Evolutionary conservation across 2,329 filamentous ascomycete genomes (phyloP).

Genomic region (Sporothrix euskadiensis): DNA sequence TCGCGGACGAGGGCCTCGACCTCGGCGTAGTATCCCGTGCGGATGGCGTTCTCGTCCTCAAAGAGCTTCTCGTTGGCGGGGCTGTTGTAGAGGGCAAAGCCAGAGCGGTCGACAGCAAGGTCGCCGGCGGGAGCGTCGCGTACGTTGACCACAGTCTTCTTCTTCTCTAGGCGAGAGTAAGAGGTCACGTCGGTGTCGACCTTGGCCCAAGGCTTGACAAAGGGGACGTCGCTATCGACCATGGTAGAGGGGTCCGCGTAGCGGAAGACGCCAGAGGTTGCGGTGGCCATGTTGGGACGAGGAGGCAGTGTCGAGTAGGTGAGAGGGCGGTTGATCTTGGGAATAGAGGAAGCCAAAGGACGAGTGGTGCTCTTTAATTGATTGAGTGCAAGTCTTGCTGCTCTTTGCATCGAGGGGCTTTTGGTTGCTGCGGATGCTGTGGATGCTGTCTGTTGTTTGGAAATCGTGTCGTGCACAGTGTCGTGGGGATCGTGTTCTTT

Average conservation of each 20-base stretch:
- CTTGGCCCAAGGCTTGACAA: constrained; percentile 62
- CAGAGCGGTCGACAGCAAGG: constrained; percentile 59
- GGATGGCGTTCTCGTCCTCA: constrained; percentile 56
- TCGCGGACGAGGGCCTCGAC: constrained; percentile 58
- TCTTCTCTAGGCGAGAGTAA: constrained; percentile 49
- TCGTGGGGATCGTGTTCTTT: neutral
- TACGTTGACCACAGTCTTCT: constrained; percentile 55
- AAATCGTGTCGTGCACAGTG: neutral
- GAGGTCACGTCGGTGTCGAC: constrained; percentile 62
- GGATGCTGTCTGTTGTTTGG: neutral
- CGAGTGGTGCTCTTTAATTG: neutral
- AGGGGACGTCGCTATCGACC: constrained; percentile 37
- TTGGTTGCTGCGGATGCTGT: neutral
- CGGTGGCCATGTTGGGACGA: constrained; percentile 32
- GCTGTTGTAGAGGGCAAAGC: constrained; percentile 55
- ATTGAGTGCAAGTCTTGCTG: neutral
- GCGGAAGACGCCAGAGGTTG: constrained; percentile 48
- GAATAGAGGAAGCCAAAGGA: too few relatives aligned
- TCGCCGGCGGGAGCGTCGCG: constrained; percentile 53
- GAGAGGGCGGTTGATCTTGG: neutral
- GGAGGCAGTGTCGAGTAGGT: constrained; percentile 49
- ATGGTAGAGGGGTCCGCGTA: constrained; percentile 60
- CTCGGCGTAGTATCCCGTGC: constrained; percentile 60
- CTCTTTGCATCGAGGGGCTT: neutral
- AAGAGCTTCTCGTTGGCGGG: constrained; percentile 58